phyloP scores from a whole-genome alignment of 2,329 filamentous ascomycete genomes.

The Aurifilum marmelostoma region DNA sequence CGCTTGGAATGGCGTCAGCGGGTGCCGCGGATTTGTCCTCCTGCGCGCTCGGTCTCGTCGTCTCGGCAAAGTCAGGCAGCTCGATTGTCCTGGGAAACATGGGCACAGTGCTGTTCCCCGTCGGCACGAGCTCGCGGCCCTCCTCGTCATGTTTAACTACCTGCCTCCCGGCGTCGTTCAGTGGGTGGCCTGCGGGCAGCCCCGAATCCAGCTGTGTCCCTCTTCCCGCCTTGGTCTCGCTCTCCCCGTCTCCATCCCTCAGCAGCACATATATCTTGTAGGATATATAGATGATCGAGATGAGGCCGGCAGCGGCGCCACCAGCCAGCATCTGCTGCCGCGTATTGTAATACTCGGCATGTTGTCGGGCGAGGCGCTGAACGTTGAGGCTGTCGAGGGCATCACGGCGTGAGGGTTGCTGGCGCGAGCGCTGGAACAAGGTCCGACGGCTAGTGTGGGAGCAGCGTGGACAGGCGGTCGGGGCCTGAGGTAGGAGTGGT shows the following conservation, averaged over 20 bases:
- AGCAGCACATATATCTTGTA: constrained; percentile 53
- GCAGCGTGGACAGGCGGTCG: constrained; percentile 21
- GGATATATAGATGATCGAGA: constrained; percentile 55
- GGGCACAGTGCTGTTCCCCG: constrained; percentile 79
- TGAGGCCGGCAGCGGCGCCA: constrained; percentile 53
- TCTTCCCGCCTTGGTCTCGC: background rate
- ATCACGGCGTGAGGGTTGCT: constrained; percentile 35
- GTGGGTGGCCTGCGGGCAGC: constrained; percentile 47
- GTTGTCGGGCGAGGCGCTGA: constrained; percentile 49
- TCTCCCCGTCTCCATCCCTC: constrained; percentile 28
- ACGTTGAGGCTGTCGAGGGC: constrained; percentile 55
- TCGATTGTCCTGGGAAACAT: constrained; percentile 75
- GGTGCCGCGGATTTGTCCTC: constrained; percentile 29
- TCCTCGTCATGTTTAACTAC: constrained; percentile 68
- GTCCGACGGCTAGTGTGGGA: constrained; percentile 37
- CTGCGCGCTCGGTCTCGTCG: background rate
- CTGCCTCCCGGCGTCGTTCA: constrained; percentile 57
- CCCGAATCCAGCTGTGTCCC: constrained; percentile 47
- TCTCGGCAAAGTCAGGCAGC: constrained; percentile 51
- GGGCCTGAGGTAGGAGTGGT: constrained; percentile 19
- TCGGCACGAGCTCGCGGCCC: constrained; percentile 75
- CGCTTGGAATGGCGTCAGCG: constrained; percentile 31
- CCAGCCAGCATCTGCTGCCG: constrained; percentile 56
- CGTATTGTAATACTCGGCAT: constrained; percentile 54
- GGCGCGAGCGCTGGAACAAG: constrained; percentile 37